Evolutionary conservation across 1,139 yeast species (phyloP), one percentile per base, ranked within the genome.

Genomic region (Candida neerlandica): DNA sequence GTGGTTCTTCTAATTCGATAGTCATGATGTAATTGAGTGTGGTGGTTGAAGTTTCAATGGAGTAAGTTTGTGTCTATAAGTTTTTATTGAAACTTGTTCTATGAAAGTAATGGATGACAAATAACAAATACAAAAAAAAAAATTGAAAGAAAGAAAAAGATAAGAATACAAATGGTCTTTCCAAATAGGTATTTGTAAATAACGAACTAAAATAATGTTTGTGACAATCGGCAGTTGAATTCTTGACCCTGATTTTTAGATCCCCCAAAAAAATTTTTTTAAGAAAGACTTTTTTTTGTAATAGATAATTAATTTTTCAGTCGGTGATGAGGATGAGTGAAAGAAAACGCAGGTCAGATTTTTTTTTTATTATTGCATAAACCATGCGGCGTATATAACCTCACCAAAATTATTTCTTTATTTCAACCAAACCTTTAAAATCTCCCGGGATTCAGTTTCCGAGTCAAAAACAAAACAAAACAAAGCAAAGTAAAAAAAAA

Each of bases 1-100:
- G 69, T 9, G 78, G 78, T 57, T 79, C 83, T 63, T 79, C 82
- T 47, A 76, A 63, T 57, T 75, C 80, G 44, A 76, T 62, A 16
- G 77, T 63, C 79, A 75, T 75, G n/a, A 5, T 39, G 5, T 2
- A 14, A 11, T 6, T 37, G 15, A 32, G 7, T 18, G 14, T 19
- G 26, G 14, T n/a, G 12, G 38, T 16, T 32, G 15, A 32, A 11
- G 34, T 16, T 37, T 19, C 21, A 23, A 37, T 21, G 5, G 21
- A 27, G 37, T 14, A 15, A 27, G 9, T 32, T 3, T 32, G 15
- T 33, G 16, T 33, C 37, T 33, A 33, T 33, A 16, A 33, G 7
- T 23, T 21, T 23, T 3, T n/a, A n/a, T n/a, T 23, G 27, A 23
- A 30, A 14, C 14, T 30, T 30, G 15, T 12, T 30, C 15, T 12